phyloP scores from a whole-genome alignment of 495 filamentous ascomycete species.

The Podospora didyma region DNA sequence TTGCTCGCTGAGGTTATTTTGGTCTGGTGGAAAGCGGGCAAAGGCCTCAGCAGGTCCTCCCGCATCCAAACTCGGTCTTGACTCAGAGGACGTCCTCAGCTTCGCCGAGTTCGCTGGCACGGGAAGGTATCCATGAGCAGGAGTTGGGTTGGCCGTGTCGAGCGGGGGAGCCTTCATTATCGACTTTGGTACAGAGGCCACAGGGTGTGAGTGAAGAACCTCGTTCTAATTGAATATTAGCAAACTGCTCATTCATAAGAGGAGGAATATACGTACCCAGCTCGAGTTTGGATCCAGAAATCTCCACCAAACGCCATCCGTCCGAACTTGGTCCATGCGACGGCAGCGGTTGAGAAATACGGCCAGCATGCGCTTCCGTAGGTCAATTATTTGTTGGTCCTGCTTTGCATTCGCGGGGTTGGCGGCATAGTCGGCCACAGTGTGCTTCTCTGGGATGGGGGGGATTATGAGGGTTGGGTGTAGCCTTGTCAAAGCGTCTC shows the following conservation, averaged over 20 bases:
- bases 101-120: constrained; percentile 81
- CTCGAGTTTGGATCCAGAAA: constrained; percentile 97
- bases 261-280: constrained; percentile 65
- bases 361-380: constrained; percentile 90
- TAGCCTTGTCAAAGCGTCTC: constrained; percentile 80
- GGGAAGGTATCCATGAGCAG: constrained; percentile 85
- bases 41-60: constrained; percentile 60
- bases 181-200: constrained; percentile 87
- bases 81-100: constrained; percentile 58
- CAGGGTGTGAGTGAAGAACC: constrained; percentile 83
- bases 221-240: constrained; percentile 67
- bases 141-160: constrained; percentile 83
- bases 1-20: constrained; percentile 71
- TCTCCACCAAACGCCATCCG: constrained; percentile 95
- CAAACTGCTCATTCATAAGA: background rate
- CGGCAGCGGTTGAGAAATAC: constrained; percentile 93
- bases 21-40: constrained; percentile 77
- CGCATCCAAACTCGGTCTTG: constrained; percentile 25
- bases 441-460: constrained; percentile 97
- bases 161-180: constrained; percentile 90
- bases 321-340: constrained; percentile 85
- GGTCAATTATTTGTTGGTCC: constrained; percentile 90
- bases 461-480: constrained; percentile 94
- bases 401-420: constrained; percentile 98
- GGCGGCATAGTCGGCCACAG: constrained; percentile 96